Percentiles rank a stretch among this genome's conserved stretches.
Evolutionary conservation across 2,329 filamentous ascomycete genomes (phyloP).

Genomic region (Aspergillus felis): DNA sequence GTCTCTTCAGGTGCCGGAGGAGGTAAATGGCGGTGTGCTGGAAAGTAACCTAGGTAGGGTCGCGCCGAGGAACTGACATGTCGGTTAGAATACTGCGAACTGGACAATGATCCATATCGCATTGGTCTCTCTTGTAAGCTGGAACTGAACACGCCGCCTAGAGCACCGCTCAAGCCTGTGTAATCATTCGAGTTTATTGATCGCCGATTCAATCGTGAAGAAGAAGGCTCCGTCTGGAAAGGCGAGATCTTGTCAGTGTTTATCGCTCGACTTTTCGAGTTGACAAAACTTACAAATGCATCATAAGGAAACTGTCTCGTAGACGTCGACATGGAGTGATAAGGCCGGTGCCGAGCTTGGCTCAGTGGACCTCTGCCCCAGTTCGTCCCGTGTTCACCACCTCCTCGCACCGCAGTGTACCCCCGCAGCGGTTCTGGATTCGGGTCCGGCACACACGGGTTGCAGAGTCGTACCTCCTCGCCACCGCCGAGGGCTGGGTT

Average conservation of each 20-base stretch:
- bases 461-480: constrained; percentile 66
- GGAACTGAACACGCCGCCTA: constrained; percentile 11
- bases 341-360: constrained; percentile 21
- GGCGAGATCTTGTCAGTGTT: constrained; percentile 3
- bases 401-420: constrained; percentile 24
- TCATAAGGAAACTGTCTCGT: constrained; percentile 5
- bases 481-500: constrained; percentile 59
- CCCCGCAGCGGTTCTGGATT: constrained; percentile 53
- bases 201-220: constrained; percentile 19
- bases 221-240: constrained; percentile 10
- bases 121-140: constrained; percentile 14
- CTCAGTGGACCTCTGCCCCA: constrained; percentile 11
- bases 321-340: constrained; percentile 24
- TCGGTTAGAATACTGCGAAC: constrained; percentile 2
- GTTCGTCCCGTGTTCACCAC: constrained; percentile 12
- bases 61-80: constrained; percentile 5
- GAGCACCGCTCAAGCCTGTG: constrained; percentile 9
- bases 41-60: not conserved
- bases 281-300: constrained; percentile 10
- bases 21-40: not conserved
- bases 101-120: constrained; percentile 13
- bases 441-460: constrained; percentile 69
- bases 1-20: constrained; percentile 1
- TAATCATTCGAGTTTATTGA: constrained; percentile 25
- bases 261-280: not conserved